A percentile compares a stretch with the other conserved stretches of the same genome.
phyloP scores from a whole-genome alignment of 345 rosid genomes.

The Cardiospermum halicacabum region DNA sequence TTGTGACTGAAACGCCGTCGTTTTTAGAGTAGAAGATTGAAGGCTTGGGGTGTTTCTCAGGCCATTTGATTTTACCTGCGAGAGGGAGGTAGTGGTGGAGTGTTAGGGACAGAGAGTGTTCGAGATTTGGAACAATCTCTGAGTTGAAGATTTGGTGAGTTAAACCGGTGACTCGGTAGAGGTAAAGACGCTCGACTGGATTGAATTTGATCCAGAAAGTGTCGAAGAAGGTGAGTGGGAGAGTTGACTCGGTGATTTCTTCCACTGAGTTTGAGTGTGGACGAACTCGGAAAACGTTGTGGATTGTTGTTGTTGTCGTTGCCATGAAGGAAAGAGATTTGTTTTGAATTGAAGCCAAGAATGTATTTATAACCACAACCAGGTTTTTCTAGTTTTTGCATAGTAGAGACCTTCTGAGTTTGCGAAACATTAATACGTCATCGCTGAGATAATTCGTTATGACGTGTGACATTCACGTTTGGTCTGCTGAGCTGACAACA shows the following conservation, averaged over 20 bases:
- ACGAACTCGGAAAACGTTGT: not conserved
- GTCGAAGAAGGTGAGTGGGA: slow-evolving; percentile 17
- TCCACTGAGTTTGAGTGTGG: not conserved
- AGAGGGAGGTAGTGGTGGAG: not conserved
- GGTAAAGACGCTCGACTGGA: slow-evolving; percentile 34
- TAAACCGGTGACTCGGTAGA: slow-evolving; percentile 22
- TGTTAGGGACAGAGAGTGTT: not conserved
- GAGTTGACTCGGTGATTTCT: not conserved
- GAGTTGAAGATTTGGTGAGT: slow-evolving; percentile 29
- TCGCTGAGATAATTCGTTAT: no score
- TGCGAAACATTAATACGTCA: no score
- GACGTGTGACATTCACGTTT: no score
- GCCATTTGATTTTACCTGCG: slow-evolving; percentile 11
- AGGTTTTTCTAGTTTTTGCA: no score
- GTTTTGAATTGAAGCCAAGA: no score
- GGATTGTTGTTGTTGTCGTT: not conserved
- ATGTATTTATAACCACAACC: no score
- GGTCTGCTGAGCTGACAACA: no score
- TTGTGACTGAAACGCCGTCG: slow-evolving; percentile 27
- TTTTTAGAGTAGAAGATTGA: slow-evolving; percentile 16
- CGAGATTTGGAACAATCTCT: slow-evolving; percentile 4
- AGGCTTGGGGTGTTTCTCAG: slow-evolving; percentile 18
- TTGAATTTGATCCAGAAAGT: slow-evolving; percentile 19
- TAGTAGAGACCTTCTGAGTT: no score
- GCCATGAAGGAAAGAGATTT: not conserved